Evolutionary conservation across 495 filamentous ascomycete species (phyloP).

Genomic region (Acidiella bohemica): DNA sequence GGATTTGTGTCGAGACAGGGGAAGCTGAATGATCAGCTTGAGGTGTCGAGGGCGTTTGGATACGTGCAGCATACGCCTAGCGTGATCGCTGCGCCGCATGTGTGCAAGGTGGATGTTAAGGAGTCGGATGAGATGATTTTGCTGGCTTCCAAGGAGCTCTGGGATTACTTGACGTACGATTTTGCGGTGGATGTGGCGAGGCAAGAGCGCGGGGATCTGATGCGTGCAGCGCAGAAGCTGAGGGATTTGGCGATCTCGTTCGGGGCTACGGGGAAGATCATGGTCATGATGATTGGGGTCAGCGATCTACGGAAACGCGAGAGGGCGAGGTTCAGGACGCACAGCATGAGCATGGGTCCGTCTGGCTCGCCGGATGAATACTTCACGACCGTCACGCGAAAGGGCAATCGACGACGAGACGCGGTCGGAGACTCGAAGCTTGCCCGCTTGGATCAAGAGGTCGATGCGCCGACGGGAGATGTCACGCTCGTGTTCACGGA

Average conservation of each 20-base stretch:
- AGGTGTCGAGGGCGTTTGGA: slow-evolving; percentile 88
- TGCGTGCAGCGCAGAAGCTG: slow-evolving; percentile 92
- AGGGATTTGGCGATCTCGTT: slow-evolving; percentile 93
- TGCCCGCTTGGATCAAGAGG: slow-evolving; percentile 70
- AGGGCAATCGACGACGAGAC: slow-evolving; percentile 53
- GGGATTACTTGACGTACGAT: slow-evolving; percentile 82
- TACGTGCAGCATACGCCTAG: slow-evolving; percentile 85
- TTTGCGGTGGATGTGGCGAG: slow-evolving; percentile 84
- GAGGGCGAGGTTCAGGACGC: slow-evolving; percentile 53
- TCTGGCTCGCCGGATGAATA: slow-evolving; percentile 56
- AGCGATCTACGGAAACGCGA: slow-evolving; percentile 76
- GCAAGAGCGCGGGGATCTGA: slow-evolving; percentile 70
- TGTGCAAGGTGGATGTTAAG: slow-evolving; percentile 61
- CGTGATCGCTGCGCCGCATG: slow-evolving; percentile 80
- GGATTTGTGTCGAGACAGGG: slow-evolving; percentile 91
- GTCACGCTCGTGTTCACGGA: slow-evolving; percentile 94
- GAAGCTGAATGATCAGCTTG: slow-evolving; percentile 78
- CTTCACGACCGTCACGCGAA: slow-evolving; percentile 41
- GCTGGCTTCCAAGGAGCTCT: slow-evolving; percentile 80
- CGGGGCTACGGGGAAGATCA: slow-evolving; percentile 82
- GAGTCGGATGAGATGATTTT: slow-evolving; percentile 92
- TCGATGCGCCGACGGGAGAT: slow-evolving; percentile 78
- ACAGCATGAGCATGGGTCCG: slow-evolving; percentile 68
- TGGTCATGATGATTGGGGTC: slow-evolving; percentile 96
- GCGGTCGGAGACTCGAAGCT: slow-evolving; percentile 66